These are phyloP conservation scores for Lichtheimia ornata DNA, from an alignment of 371 early-diverging fungal species.

Conservation along the genomic window DNA sequence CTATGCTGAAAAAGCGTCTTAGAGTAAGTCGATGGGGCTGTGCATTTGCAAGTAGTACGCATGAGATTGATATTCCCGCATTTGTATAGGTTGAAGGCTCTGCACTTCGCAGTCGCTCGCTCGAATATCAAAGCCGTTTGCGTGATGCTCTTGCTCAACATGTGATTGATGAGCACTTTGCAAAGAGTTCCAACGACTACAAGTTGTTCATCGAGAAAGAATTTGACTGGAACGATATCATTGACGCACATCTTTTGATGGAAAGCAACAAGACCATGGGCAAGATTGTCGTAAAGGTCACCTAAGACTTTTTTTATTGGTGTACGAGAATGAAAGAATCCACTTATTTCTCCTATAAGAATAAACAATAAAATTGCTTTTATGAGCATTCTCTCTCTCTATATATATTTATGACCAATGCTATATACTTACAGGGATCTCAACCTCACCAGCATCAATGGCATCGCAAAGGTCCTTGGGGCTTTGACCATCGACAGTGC, in stretches of 20 bases:
- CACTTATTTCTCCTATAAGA: slow-evolving; percentile 27
- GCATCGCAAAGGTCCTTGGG: slow-evolving; percentile 49
- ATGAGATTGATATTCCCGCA: not conserved
- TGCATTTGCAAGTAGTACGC: too few relatives aligned
- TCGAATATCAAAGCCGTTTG: slow-evolving; percentile 63
- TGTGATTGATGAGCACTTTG: slow-evolving; percentile 46
- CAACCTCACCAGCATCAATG: slow-evolving; percentile 76
- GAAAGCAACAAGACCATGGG: slow-evolving; percentile 67
- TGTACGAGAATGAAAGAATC: not conserved
- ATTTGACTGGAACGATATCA: slow-evolving; percentile 69
- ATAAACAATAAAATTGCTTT: not conserved
- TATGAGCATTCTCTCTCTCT: slow-evolving; percentile 11
- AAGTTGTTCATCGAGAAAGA: slow-evolving; percentile 60
- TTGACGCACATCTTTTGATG: slow-evolving; percentile 65
- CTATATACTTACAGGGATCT: slow-evolving; percentile 59
- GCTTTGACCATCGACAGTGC: slow-evolving; percentile 69
- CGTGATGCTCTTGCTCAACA: slow-evolving; percentile 49
- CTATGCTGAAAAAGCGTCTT: slow-evolving; percentile 67
- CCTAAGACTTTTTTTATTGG: slow-evolving; percentile 6
- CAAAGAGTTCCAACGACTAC: slow-evolving; percentile 35
- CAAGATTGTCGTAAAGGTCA: slow-evolving; percentile 54
- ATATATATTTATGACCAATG: not conserved
- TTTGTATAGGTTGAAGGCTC: slow-evolving; percentile 65
- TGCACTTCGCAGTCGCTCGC: slow-evolving; percentile 63
- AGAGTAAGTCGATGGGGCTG: slow-evolving; percentile 33